These are phyloP conservation scores for Exutisphaerella laricina DNA, from an alignment of 2,329 filamentous ascomycete species.

Conservation along the genomic window DNA sequence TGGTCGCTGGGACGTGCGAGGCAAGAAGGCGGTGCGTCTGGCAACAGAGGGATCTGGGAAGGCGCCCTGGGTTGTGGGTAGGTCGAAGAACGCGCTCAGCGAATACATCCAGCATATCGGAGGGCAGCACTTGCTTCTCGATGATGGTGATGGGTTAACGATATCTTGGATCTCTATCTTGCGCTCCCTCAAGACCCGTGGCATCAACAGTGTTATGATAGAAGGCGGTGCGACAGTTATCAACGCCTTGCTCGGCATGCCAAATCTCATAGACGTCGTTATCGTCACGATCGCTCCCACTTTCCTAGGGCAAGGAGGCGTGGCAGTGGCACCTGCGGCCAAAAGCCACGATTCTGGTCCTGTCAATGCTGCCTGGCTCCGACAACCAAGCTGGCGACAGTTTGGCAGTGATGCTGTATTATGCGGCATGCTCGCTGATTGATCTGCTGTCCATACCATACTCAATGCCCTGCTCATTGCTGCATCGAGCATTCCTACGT, in stretches of 20 bases:
- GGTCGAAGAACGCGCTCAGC: not conserved
- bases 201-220: constrained; percentile 77
- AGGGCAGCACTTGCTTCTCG: constrained; percentile 20
- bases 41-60: constrained; percentile 61
- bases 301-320: constrained; percentile 79
- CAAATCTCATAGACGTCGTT: constrained; percentile 64
- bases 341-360: constrained; percentile 46
- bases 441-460: too few species aligned
- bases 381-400: constrained; percentile 65
- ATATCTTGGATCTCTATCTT: constrained; percentile 61
- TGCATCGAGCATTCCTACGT: too few species aligned
- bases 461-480: too few species aligned
- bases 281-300: constrained; percentile 86
- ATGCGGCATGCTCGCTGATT: constrained; percentile 53
- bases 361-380: constrained; percentile 59
- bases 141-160: not conserved
- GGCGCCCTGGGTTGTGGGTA: constrained; percentile 54
- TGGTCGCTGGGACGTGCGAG: constrained; percentile 63
- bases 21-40: constrained; percentile 59
- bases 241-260: constrained; percentile 64
- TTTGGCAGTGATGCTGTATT: constrained; percentile 79
- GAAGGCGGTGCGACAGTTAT: constrained; percentile 82
- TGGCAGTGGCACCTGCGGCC: constrained; percentile 67
- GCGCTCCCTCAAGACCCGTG: constrained; percentile 50
- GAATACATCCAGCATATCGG: constrained; percentile 22